A percentile compares a stretch with the other conserved stretches of the same genome.
Conservation (phyloP, 371 early-diverging fungal genomes). For the Parasitella parasitica region DNA sequence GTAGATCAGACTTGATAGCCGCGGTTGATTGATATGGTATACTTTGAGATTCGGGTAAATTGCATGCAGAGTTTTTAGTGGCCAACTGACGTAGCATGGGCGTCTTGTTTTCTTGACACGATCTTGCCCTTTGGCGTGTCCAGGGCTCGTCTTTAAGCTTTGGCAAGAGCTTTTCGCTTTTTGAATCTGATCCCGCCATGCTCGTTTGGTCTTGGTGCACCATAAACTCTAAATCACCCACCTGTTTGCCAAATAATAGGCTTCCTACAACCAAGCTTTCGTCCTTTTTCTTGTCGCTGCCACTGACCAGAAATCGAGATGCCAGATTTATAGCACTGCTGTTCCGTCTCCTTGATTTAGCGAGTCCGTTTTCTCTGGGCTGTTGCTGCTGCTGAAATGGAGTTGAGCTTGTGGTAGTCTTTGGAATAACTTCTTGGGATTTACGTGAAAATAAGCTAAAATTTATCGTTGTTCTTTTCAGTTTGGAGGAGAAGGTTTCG, state of each 20-base stretch:
- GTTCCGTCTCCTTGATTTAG: constrained; percentile 6
- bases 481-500: constrained; percentile 3
- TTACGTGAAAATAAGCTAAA: not conserved
- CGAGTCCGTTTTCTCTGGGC: not conserved
- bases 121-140: constrained; percentile 34
- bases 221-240: constrained; percentile 8
- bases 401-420: constrained; percentile 1
- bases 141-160: constrained; percentile 19
- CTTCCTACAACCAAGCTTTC: constrained; percentile 19
- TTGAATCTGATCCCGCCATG: constrained; percentile 21
- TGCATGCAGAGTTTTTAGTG: constrained; percentile 10
- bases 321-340: constrained; percentile 29
- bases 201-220: not conserved
- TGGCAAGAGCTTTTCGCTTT: constrained; percentile 17
- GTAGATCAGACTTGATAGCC: constrained; percentile 4
- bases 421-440: constrained; percentile 1
- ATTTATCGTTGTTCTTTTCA: constrained; percentile 17
- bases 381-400: not conserved
- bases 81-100: constrained; percentile 34
- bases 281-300: not conserved
- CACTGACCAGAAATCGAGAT: constrained; percentile 13
- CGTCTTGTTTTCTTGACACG: constrained; percentile 35
- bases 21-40: constrained; percentile 4
- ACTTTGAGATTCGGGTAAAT: not conserved
- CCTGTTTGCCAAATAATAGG: constrained; percentile 32